phyloP scores from a whole-genome alignment of 2,329 filamentous ascomycete species.

The Setomelanomma holmii region DNA sequence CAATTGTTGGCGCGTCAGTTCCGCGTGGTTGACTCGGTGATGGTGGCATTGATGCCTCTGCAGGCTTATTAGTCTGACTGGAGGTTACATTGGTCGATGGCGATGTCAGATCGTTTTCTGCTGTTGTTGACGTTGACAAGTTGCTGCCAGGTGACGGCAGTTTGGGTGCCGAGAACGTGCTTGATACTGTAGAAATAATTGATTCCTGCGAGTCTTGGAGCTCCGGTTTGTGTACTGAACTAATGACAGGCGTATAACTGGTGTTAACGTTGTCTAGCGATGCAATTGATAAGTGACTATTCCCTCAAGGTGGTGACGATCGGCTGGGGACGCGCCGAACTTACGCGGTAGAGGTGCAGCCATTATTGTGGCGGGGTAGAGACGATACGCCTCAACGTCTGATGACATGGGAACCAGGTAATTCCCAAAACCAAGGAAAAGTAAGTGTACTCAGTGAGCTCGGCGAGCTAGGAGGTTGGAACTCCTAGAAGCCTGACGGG shows the following conservation, averaged over 20 bases:
- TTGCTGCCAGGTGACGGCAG: constrained; percentile 44
- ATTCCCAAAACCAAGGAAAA: constrained; percentile 7
- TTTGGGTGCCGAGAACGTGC: constrained; percentile 41
- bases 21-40: constrained; percentile 62
- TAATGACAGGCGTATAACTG: constrained; percentile 15
- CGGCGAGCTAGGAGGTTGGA: neutral
- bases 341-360: constrained; percentile 17
- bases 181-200: constrained; percentile 40
- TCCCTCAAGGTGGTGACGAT: constrained; percentile 1
- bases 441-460: neutral
- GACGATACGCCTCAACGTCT: constrained; percentile 16
- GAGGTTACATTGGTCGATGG: constrained; percentile 33
- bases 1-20: constrained; percentile 23
- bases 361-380: constrained; percentile 18
- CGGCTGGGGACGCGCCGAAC: constrained; percentile 24
- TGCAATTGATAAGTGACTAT: constrained; percentile 28
- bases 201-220: constrained; percentile 44
- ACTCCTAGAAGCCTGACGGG: neutral
- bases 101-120: constrained; percentile 39
- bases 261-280: constrained; percentile 23
- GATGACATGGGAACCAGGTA: constrained; percentile 10
- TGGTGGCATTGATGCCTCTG: constrained; percentile 21
- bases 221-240: constrained; percentile 17
- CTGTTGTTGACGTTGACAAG: constrained; percentile 35
- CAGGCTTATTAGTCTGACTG: constrained; percentile 59